Percentiles rank a stretch among this genome's conserved stretches.
Conservation (phyloP, 495 filamentous ascomycete genomes). For the Hypoxylon rickii region DNA sequence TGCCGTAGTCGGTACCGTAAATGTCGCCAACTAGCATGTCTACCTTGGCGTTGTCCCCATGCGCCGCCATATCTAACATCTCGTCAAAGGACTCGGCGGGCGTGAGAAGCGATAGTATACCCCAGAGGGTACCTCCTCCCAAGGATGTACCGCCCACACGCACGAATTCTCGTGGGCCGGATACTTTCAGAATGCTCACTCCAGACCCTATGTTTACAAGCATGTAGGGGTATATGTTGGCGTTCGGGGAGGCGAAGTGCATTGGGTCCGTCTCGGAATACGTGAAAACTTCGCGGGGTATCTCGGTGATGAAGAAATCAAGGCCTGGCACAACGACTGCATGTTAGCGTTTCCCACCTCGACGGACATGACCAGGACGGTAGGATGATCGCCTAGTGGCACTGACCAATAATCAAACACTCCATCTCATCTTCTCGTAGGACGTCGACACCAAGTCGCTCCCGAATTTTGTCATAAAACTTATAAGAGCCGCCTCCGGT, state of each 20-base stretch:
- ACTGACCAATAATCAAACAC: slow-evolving; percentile 87
- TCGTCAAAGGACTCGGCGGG: slow-evolving; percentile 91
- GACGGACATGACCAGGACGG: not conserved
- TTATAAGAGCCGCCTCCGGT: slow-evolving; percentile 96
- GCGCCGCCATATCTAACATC: slow-evolving; percentile 92
- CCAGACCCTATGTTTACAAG: slow-evolving; percentile 99
- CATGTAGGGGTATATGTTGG: slow-evolving; percentile 91
- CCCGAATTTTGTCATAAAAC: slow-evolving; percentile 86
- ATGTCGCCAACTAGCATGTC: slow-evolving; percentile 99
- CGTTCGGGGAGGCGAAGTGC: slow-evolving; percentile 71
- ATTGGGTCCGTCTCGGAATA: slow-evolving; percentile 89
- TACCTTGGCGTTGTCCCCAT: slow-evolving; percentile 87
- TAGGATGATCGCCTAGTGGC: too few species aligned
- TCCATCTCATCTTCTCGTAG: slow-evolving; percentile 97
- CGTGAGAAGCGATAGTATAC: slow-evolving; percentile 85
- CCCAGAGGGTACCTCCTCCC: slow-evolving; percentile 96
- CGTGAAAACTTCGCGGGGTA: slow-evolving; percentile 94
- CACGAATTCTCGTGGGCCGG: slow-evolving; percentile 79
- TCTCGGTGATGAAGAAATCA: slow-evolving; percentile 98
- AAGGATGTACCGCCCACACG: slow-evolving; percentile 94
- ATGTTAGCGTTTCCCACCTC: not conserved
- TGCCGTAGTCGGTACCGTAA: slow-evolving; percentile 92
- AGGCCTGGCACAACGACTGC: slow-evolving; percentile 63
- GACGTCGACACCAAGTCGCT: slow-evolving; percentile 81
- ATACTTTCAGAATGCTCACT: slow-evolving; percentile 98